phyloP scores from a whole-genome alignment of 2,329 filamentous ascomycete genomes.

The Pestalotiopsis sp. region DNA sequence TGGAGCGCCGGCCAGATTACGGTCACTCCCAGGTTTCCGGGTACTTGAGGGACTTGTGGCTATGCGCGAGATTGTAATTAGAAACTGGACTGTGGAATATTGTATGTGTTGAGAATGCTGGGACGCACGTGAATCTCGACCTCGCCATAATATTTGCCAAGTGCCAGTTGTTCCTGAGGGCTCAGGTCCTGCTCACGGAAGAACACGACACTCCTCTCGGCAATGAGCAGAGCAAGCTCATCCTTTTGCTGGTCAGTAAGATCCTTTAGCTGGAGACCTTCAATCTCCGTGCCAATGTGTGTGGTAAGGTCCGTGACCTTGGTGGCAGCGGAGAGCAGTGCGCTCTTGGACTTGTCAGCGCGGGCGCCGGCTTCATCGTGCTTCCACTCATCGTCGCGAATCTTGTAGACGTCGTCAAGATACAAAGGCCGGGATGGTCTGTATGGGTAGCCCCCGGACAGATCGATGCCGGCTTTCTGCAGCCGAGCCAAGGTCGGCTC shows the following conservation, averaged over 20 bases:
- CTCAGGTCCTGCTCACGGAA: slow-evolving; percentile 63
- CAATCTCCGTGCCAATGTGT: slow-evolving; percentile 65
- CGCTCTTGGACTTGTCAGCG: slow-evolving; percentile 65
- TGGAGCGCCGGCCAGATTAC: slow-evolving; percentile 71
- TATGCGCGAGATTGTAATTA: slow-evolving; percentile 26
- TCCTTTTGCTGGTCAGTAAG: slow-evolving; percentile 59
- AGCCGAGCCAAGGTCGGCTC: slow-evolving; percentile 56
- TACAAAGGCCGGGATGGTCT: slow-evolving; percentile 67
- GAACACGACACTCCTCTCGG: slow-evolving; percentile 66
- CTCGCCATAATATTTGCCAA: slow-evolving; percentile 65
- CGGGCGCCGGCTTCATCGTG: slow-evolving; percentile 63
- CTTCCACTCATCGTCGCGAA: slow-evolving; percentile 56
- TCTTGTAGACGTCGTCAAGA: slow-evolving; percentile 67
- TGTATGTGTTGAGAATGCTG: background rate
- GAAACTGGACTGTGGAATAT: background rate
- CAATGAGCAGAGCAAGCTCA: slow-evolving; percentile 62
- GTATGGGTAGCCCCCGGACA: slow-evolving; percentile 71
- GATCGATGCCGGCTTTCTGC: slow-evolving; percentile 67
- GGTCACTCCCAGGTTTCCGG: slow-evolving; percentile 62
- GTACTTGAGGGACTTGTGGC: slow-evolving; percentile 72
- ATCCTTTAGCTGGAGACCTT: slow-evolving; percentile 63
- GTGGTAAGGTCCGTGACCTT: slow-evolving; percentile 62
- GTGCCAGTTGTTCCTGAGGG: slow-evolving; percentile 62
- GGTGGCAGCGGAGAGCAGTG: slow-evolving; percentile 59
- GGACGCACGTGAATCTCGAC: slow-evolving; percentile 66